These are phyloP conservation scores for Prunus campanulata DNA, from an alignment of 306 rosid genomes.

Conservation along the genomic window DNA sequence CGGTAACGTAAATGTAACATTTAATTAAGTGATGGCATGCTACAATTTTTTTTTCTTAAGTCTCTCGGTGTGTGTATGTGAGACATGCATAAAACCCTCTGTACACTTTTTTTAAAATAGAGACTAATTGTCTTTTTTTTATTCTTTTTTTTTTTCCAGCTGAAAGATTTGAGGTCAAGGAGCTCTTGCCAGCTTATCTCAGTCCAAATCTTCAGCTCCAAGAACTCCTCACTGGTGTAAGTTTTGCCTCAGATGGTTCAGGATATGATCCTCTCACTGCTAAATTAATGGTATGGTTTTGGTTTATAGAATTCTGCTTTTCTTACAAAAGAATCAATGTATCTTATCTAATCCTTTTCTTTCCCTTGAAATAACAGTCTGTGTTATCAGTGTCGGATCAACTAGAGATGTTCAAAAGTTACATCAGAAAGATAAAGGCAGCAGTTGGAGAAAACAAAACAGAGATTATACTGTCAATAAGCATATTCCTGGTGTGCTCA, in stretches of 20 bases:
- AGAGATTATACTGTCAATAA: conserved; percentile 25
- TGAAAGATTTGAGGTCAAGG: conserved; percentile 43
- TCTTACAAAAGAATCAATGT: neutral
- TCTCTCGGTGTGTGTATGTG: neutral
- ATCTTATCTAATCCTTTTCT: neutral
- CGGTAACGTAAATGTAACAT: neutral
- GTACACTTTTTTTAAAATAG: neutral
- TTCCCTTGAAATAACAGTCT: conserved; percentile 19
- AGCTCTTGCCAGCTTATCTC: conserved; percentile 40
- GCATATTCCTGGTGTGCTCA: conserved; percentile 38
- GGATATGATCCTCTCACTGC: conserved; percentile 57
- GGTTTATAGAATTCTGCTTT: neutral
- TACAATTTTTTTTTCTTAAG: no score
- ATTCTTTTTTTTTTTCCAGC: conserved; percentile 22
- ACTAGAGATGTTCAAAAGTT: conserved; percentile 37
- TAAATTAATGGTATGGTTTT: conserved; percentile 19
- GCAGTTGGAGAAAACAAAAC: conserved; percentile 34
- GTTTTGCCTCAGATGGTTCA: conserved; percentile 43
- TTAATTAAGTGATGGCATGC: no score
- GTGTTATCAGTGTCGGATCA: conserved; percentile 38
- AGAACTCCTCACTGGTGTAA: conserved; percentile 50
- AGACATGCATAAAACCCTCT: no score
- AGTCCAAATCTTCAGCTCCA: conserved; percentile 34
- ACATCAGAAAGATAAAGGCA: conserved; percentile 30
- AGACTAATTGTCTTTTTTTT: no score